A percentile compares a stretch with the other conserved stretches of the same genome.
Conservation (phyloP, 148 eudicot species). For the Rhododendron simsii region DNA sequence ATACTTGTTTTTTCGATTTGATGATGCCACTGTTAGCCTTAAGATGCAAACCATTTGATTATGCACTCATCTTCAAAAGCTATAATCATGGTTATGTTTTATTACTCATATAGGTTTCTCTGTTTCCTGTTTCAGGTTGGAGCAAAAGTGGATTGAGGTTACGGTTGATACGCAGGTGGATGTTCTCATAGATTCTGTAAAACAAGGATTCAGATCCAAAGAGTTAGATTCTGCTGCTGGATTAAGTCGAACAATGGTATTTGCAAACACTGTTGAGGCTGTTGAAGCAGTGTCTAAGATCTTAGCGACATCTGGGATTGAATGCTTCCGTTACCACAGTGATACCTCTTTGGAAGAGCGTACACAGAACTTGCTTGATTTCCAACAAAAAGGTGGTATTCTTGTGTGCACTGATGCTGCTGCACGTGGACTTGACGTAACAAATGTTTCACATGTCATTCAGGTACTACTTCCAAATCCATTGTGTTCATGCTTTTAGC, state of each 20-base stretch:
- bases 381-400: constrained; percentile 72
- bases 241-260: constrained; percentile 71
- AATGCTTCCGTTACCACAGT: constrained; percentile 75
- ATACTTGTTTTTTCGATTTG: not conserved
- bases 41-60: not conserved
- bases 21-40: not conserved
- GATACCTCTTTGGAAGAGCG: constrained; percentile 69
- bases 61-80: constrained; percentile 2
- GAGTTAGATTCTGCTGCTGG: constrained; percentile 21
- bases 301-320: constrained; percentile 53
- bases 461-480: constrained; percentile 45
- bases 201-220: constrained; percentile 27
- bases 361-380: constrained; percentile 56
- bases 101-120: not conserved
- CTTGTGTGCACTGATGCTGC: constrained; percentile 97
- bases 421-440: constrained; percentile 90
- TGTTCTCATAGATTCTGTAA: constrained; percentile 71
- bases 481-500: not conserved
- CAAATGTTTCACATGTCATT: constrained; percentile 85
- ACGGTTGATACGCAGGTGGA: constrained; percentile 78
- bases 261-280: constrained; percentile 95
- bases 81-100: not conserved
- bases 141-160: constrained; percentile 86
- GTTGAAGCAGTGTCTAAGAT: constrained; percentile 77
- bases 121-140: constrained; percentile 46